These are phyloP conservation scores for Cladobotryum mycophilum DNA, from an alignment of 2,329 filamentous ascomycete genomes.

Conservation along the genomic window DNA sequence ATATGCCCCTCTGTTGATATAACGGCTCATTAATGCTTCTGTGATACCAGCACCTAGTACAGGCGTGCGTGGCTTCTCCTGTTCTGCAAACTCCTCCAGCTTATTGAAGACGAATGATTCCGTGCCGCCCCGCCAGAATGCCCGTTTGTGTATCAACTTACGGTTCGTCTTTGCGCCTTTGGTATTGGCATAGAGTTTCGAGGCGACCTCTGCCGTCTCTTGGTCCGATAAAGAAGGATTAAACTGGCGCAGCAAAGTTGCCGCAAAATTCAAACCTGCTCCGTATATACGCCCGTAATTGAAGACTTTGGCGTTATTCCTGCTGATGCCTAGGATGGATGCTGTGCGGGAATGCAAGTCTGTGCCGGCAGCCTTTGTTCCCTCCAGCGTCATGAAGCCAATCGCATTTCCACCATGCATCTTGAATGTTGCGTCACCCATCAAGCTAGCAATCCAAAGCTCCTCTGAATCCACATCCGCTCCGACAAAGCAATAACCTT, in stretches of 20 bases:
- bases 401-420: conserved; percentile 95
- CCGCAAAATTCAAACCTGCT: conserved; percentile 90
- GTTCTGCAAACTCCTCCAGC: conserved; percentile 94
- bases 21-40: conserved; percentile 84
- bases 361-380: conserved; percentile 87
- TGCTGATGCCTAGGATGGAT: conserved; percentile 82
- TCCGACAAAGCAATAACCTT: conserved; percentile 88
- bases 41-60: conserved; percentile 94
- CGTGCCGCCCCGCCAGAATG: conserved; percentile 94
- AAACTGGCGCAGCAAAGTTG: conserved; percentile 85
- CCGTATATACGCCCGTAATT: conserved; percentile 99
- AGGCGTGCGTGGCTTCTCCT: conserved; percentile 82
- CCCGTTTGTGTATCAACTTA: conserved; percentile 61
- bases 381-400: conserved; percentile 98
- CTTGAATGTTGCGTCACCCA: conserved; percentile 91
- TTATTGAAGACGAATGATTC: conserved; percentile 99
- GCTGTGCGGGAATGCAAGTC: conserved; percentile 94
- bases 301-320: conserved; percentile 95
- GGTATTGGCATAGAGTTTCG: conserved; percentile 77
- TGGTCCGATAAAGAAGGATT: conserved; percentile 77
- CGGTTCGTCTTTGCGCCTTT: conserved; percentile 82
- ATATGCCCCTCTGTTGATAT: conserved; percentile 82
- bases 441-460: conserved; percentile 92
- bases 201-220: conserved; percentile 69
- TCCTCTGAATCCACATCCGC: conserved; percentile 97